Conservation (phyloP, 371 early-diverging fungal species). For the Mortierella sp. region DNA sequence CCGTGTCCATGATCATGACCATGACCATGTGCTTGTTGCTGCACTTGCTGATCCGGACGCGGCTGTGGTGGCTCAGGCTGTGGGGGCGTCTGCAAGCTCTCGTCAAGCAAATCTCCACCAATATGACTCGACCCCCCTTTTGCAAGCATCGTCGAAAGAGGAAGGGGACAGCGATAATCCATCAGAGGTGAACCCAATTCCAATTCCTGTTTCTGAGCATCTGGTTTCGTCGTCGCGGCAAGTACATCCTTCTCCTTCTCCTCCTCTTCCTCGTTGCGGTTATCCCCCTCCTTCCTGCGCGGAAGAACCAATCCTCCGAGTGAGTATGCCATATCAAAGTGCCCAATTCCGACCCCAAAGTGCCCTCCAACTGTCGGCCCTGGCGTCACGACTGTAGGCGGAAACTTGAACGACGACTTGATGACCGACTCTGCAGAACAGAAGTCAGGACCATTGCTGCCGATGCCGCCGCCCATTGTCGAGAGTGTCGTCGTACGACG, state of each 20-base stretch:
- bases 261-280: not conserved
- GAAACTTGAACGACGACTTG: slow-evolving; percentile 27
- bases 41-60: not conserved
- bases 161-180: not conserved
- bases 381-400: not conserved
- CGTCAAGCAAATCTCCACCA: not conserved
- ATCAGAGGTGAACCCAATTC: not conserved
- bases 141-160: not conserved
- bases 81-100: not conserved
- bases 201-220: not conserved
- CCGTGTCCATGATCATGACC: not conserved
- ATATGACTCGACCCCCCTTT: not conserved
- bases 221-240: not conserved
- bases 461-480: slow-evolving; percentile 14
- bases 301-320: slow-evolving; percentile 24
- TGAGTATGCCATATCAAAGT: slow-evolving; percentile 15
- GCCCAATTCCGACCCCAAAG: not conserved
- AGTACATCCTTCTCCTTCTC: not conserved
- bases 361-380: not conserved
- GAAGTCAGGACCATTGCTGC: not conserved
- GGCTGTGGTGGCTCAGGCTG: not conserved
- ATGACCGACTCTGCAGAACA: slow-evolving; percentile 27
- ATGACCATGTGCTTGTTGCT: not conserved
- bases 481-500: slow-evolving; percentile 29
- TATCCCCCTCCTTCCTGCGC: not conserved